phyloP scores from a whole-genome alignment of 352 stramenopile genomes.

The Hyaloperonospora arabidopsidis region DNA sequence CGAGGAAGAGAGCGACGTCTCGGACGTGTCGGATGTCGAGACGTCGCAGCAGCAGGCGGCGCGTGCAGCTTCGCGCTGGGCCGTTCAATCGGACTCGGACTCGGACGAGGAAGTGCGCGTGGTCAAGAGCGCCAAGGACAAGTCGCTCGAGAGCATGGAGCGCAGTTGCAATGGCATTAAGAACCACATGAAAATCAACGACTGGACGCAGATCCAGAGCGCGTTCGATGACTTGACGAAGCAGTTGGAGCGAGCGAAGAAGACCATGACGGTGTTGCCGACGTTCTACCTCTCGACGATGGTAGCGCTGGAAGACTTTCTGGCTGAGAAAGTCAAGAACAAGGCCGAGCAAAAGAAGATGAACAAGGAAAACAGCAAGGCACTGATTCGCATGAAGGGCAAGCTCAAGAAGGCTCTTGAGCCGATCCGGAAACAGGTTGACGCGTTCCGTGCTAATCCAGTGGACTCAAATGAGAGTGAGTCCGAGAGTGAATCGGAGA shows the following conservation, averaged over 20 bases:
- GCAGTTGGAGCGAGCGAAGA: slow-evolving; percentile 86
- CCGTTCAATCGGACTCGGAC: slow-evolving; percentile 77
- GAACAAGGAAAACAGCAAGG: slow-evolving; percentile 92
- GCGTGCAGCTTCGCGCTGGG: slow-evolving; percentile 67
- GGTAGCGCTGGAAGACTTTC: slow-evolving; percentile 89
- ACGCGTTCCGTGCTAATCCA: slow-evolving; percentile 88
- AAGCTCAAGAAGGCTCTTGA: slow-evolving; percentile 96
- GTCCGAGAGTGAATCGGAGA: slow-evolving; percentile 23
- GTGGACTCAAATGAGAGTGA: slow-evolving; percentile 48
- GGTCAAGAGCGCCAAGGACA: slow-evolving; percentile 93
- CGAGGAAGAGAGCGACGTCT: slow-evolving; percentile 70
- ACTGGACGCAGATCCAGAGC: slow-evolving; percentile 91
- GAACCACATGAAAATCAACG: slow-evolving; percentile 93
- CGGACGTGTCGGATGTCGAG: slow-evolving; percentile 67
- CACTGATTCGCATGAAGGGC: slow-evolving; percentile 96
- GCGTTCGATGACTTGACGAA: slow-evolving; percentile 93
- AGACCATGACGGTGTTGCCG: slow-evolving; percentile 80
- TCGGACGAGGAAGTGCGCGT: slow-evolving; percentile 88
- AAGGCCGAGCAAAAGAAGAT: slow-evolving; percentile 97
- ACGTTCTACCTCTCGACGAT: slow-evolving; percentile 91
- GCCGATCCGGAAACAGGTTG: slow-evolving; percentile 79
- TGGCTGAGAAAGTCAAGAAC: slow-evolving; percentile 89
- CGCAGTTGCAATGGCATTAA: slow-evolving; percentile 59
- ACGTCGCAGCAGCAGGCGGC: slow-evolving; percentile 65
- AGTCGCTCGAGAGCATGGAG: slow-evolving; percentile 71